Evolutionary conservation across 2,329 filamentous ascomycete genomes (phyloP).

Genomic region (Aspergillus persii): DNA sequence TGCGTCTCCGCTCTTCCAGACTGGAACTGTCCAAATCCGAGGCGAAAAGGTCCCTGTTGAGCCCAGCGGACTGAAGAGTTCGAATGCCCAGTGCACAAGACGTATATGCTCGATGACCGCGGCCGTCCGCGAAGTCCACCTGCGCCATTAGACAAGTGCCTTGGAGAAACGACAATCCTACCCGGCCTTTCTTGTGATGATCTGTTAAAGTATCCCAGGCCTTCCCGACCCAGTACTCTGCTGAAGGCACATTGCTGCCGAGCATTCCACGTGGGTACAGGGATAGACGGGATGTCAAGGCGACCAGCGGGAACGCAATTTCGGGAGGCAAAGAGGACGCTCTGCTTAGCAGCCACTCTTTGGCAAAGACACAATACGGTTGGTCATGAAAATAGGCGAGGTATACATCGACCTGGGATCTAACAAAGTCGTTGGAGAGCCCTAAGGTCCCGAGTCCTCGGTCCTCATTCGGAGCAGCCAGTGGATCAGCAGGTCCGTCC

Average conservation of each 20-base stretch:
- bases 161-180: slow-evolving; percentile 22
- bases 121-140: slow-evolving; percentile 24
- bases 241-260: neutral
- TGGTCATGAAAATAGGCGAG: slow-evolving; percentile 25
- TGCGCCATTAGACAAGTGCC: slow-evolving; percentile 25
- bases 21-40: slow-evolving; percentile 4
- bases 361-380: slow-evolving; percentile 24
- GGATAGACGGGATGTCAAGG: slow-evolving; percentile 21
- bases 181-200: slow-evolving; percentile 14
- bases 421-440: slow-evolving; percentile 9
- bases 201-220: slow-evolving; percentile 23
- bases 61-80: slow-evolving; percentile 19
- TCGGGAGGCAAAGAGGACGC: slow-evolving; percentile 16
- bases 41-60: slow-evolving; percentile 17
- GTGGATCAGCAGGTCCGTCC: too few species aligned
- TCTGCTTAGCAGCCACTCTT: slow-evolving; percentile 16
- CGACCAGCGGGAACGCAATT: slow-evolving; percentile 21
- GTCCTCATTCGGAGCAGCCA: neutral
- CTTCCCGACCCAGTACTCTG: slow-evolving; percentile 12
- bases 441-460: neutral
- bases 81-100: slow-evolving; percentile 23
- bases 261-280: slow-evolving; percentile 4
- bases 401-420: slow-evolving; percentile 21
- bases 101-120: slow-evolving; percentile 19
- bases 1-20: slow-evolving; percentile 16